phyloP scores from a whole-genome alignment of 208 protist species.

The Crithidia sp. region DNA sequence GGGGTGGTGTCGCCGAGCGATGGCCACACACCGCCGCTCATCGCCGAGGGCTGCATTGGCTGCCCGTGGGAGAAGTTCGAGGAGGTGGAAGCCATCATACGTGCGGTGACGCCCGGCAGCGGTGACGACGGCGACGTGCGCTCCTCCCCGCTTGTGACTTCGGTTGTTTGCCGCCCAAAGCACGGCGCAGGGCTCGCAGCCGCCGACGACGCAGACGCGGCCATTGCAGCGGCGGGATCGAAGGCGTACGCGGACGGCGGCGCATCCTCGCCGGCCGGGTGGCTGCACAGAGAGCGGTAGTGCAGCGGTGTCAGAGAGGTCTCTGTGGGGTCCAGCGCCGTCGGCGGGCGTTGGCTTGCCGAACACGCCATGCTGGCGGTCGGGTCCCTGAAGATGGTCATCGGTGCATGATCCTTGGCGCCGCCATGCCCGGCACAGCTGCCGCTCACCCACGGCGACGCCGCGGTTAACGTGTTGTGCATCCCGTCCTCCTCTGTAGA shows the following conservation, averaged over 20 bases:
- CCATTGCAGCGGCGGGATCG: background rate
- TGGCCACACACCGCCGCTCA: background rate
- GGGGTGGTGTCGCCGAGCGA: background rate
- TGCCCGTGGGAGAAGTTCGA: background rate
- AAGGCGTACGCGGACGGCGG: conserved; percentile 1
- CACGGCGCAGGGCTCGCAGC: no score
- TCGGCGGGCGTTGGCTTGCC: background rate
- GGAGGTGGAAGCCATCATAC: background rate
- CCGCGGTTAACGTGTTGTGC: background rate
- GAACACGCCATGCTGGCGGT: background rate
- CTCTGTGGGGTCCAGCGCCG: conserved; percentile 20
- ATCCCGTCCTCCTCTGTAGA: no score
- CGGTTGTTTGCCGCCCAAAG: background rate
- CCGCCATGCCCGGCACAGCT: background rate
- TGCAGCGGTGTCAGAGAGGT: conserved; percentile 29
- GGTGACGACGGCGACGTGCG: background rate
- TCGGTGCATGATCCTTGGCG: background rate
- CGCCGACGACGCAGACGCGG: no score
- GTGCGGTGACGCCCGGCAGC: background rate
- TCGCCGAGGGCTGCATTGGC: background rate
- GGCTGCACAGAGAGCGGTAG: conserved; percentile 25
- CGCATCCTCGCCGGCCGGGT: background rate
- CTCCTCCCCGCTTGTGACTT: conserved; percentile 1
- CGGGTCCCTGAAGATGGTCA: background rate
- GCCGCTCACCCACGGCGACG: background rate